Conservation (phyloP, 306 rosid genomes). For the Quercus gilva region DNA sequence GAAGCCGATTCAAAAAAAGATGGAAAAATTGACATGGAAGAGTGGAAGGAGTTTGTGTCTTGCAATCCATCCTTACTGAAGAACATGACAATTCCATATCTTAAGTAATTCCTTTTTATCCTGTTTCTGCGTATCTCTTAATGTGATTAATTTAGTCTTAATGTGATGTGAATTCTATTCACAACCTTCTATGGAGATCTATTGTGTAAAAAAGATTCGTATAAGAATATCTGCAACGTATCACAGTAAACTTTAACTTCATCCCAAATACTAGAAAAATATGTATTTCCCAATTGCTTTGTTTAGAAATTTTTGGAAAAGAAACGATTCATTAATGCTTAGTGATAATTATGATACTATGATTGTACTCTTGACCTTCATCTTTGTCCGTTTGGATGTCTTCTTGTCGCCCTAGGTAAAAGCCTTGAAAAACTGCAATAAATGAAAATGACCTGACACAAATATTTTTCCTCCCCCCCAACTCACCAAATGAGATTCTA, state of each 20-base stretch:
- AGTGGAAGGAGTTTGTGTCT: conserved; percentile 40
- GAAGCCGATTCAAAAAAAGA: conserved; percentile 62
- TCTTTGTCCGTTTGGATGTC: too few species aligned
- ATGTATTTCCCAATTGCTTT: too few species aligned
- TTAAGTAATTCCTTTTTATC: conserved; percentile 38
- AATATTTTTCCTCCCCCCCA: not conserved
- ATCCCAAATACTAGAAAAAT: not conserved
- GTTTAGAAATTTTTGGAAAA: too few species aligned
- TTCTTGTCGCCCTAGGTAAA: not conserved
- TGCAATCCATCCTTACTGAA: conserved; percentile 50
- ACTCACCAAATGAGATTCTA: not conserved
- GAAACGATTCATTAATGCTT: too few species aligned
- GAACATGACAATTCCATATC: conserved; percentile 65
- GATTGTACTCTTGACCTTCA: too few species aligned
- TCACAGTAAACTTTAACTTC: not conserved
- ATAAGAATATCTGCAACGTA: not conserved
- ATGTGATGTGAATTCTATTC: not conserved
- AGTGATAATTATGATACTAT: too few species aligned
- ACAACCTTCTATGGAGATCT: not conserved
- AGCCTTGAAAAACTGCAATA: not conserved
- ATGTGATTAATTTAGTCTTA: not conserved
- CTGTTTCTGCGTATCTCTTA: not conserved
- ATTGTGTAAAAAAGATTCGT: not conserved
- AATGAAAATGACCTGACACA: not conserved
- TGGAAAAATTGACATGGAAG: conserved; percentile 51